Base-by-base conservation (phyloP, 176 grass and related monocot species). In the Carex kokanica region DNA sequence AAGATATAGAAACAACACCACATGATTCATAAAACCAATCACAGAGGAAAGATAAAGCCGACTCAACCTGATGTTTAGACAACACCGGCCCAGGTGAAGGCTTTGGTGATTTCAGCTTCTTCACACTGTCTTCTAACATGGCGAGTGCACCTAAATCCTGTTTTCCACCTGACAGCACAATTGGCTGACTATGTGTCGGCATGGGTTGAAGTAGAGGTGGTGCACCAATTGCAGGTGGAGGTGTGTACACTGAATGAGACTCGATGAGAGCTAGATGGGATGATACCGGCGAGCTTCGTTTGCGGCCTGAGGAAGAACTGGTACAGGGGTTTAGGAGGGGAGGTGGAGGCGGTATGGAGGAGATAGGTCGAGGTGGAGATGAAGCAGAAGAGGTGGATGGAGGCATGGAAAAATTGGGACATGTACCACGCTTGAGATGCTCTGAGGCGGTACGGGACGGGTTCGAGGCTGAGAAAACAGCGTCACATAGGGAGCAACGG, bases 21-120 rank as follows among this genome's bases (percentile, higher is more conserved):
- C 89, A 87, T 23, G 94, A 97, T 71, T 97, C 94, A 15, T 91
- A 85, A 47, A 97, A 90, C 91, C 94, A 97, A 38, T 97, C 94
- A 64, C 86, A 62, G 65, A 97, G 89, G 29, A 97, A 60, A 47
- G 84, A 60, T 31, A 97, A 77, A 61, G 94, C 94, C 3, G 86
- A 88, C 17, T 93, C 94, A n/a, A 86, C 91, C 87, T 93, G 94
- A 24, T 77, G 77, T 64, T 85, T 93, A 15, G 89, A 83, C 21
- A 97, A 82, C 79, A 90, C 88, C 2, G 87, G 66, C 3, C 81
- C 91, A 2, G 94, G 87, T 65, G 86, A 86, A 14, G 91, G 53
- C 66, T 88, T 93, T 18, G 91, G 94, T 15, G 90, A 91, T 80
- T 91, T 93, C 29, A 97, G 94, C 64, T 88, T 88, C 83, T 94